Base-by-base conservation (phyloP, 2,329 filamentous ascomycete species). In the Alternaria ventricosa region DNA sequence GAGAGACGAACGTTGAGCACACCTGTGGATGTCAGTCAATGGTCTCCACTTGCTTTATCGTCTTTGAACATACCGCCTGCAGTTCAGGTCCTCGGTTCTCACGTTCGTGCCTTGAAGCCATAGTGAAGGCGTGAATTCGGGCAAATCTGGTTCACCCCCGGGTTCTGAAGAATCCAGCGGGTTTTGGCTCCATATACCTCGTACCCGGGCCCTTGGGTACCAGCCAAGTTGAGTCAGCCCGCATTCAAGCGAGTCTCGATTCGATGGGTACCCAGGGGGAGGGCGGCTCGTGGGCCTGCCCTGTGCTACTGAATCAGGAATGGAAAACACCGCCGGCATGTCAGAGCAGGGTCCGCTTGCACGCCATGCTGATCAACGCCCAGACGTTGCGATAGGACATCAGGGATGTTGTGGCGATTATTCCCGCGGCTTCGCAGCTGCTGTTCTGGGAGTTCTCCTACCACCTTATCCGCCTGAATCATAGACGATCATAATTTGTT, bases 1-100 rank as follows among this genome's bases (percentile, higher is more conserved):
- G 63, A 4, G 75, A 73, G 50, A 83, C 72, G 59, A 83, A 82
- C 12, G 79, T 75, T 10, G 77, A 75, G 62, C 70, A 73, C 22
- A 75, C 68, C 74, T 76, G 36, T 20, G 46, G 11, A 46, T 23
- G n/a, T 72, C 45, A 72, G 66, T 41, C 10, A 27, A 53, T 10
- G 9, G 12, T 27, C 18, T 45, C 55, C 22, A 23, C 11, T 22
- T 27, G 22, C 4, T 50, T 25, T n/a, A 43, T 3, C 6, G 13
- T 41, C 28, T 15, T 12, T 53, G 25, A 43, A 70, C 75, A 65
- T 74, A 78, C 75, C 33, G 71, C 75, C 54, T 65, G 67, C n/a
- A 79, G 63, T 58, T 73, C 70, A 25, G 75, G 75, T 27, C 76
- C 76, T 45, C 76, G 68, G 47, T 74, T 77, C 15, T 69, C 71